phyloP scores from a whole-genome alignment of 139 green algal species.

The Chlorella sp. region DNA sequence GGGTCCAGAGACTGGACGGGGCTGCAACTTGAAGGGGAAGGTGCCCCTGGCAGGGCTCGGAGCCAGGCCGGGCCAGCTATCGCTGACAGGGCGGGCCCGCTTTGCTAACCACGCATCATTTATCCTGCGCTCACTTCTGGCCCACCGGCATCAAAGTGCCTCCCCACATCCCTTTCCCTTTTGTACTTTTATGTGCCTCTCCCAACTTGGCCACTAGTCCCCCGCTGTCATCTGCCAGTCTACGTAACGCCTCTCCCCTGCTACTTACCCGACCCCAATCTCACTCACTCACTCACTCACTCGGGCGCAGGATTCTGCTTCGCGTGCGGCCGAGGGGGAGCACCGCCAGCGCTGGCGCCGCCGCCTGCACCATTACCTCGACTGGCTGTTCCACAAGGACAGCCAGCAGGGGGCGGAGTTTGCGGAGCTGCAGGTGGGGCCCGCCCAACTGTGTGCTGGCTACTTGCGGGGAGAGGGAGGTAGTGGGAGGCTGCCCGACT shows the following conservation, averaged over 20 bases:
- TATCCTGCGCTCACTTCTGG: too few relatives aligned
- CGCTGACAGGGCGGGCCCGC: not conserved
- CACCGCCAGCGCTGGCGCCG: slow-evolving; percentile 12
- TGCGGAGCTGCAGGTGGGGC: slow-evolving; percentile 68
- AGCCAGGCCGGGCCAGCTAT: not conserved
- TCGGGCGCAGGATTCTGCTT: not conserved
- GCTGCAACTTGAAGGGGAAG: too few relatives aligned
- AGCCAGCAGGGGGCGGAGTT: slow-evolving; percentile 62
- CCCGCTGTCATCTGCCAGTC: too few relatives aligned
- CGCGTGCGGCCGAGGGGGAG: not conserved
- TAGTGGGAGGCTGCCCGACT: too few relatives aligned
- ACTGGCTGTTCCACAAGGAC: slow-evolving; percentile 70
- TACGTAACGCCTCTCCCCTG: too few relatives aligned
- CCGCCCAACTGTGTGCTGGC: not conserved
- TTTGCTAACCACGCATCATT: not conserved
- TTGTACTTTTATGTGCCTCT: too few relatives aligned
- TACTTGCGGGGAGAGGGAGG: too few relatives aligned
- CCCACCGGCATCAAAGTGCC: too few relatives aligned
- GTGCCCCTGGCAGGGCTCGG: too few relatives aligned
- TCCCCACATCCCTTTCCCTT: too few relatives aligned
- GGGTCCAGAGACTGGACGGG: not conserved
- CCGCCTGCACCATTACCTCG: slow-evolving; percentile 79
- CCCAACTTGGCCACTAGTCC: too few relatives aligned
- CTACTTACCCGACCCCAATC: not conserved
- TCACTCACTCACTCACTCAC: not conserved